A percentile compares a stretch with the other conserved stretches of the same genome.
Conservation (phyloP, 345 rosid genomes). For the Ceriops tagal region DNA sequence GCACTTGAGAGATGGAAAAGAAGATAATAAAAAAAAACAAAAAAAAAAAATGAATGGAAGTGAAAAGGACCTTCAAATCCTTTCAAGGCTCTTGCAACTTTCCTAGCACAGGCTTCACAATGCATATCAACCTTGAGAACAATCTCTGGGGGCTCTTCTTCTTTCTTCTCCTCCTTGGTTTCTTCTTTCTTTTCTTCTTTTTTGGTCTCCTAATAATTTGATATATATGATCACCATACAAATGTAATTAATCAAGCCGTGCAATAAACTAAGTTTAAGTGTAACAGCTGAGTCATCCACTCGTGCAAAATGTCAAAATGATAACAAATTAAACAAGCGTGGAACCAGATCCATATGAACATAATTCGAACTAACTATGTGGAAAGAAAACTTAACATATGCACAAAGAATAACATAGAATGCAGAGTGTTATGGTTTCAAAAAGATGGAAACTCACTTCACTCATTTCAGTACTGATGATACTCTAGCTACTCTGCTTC, state of each 20-base stretch:
- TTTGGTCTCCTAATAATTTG: neutral
- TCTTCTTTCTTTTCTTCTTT: neutral
- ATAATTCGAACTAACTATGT: neutral
- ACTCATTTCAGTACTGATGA: conserved; percentile 38
- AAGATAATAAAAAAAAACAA: neutral
- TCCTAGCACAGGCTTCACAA: conserved; percentile 76
- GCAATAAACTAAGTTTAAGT: too few species aligned
- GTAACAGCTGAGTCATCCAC: too few species aligned
- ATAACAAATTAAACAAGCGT: neutral
- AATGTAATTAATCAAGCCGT: too few species aligned
- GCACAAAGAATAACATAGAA: neutral
- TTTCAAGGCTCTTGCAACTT: conserved; percentile 53
- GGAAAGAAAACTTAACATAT: neutral
- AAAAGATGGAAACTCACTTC: conserved; percentile 33
- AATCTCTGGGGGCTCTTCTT: conserved; percentile 39
- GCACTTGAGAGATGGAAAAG: neutral
- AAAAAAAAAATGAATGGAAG: neutral
- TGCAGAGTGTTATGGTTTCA: neutral
- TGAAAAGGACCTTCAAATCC: conserved; percentile 53
- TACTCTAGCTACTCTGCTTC: neutral
- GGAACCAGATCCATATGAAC: conserved; percentile 3
- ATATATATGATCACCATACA: too few species aligned
- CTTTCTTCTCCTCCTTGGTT: conserved; percentile 19
- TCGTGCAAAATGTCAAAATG: too few species aligned
- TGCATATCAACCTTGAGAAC: conserved; percentile 81